Evolutionary conservation across 164 flowering plant species (phyloP).

Genomic region (Vitis labrusca): DNA sequence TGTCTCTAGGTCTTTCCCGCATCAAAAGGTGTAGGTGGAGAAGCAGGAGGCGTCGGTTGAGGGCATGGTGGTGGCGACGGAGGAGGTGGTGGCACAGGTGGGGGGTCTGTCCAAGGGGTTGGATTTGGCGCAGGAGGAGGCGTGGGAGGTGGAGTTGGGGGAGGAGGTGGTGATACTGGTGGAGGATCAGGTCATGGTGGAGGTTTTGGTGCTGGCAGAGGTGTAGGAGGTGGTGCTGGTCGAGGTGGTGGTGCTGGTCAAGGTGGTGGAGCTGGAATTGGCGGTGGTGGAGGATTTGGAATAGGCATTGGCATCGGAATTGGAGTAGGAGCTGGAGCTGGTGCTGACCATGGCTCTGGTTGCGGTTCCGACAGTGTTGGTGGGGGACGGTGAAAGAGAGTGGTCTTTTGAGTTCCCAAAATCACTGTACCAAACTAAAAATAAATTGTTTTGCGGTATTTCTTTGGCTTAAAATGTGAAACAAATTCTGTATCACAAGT

Average conservation of each 20-base stretch:
- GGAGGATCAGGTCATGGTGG: constrained; percentile 18
- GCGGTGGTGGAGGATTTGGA: constrained; percentile 20
- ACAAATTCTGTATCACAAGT: too few relatives aligned
- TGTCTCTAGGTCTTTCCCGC: too few relatives aligned
- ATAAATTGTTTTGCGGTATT: too few relatives aligned
- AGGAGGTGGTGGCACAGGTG: constrained; percentile 30
- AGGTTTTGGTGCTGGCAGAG: constrained; percentile 15
- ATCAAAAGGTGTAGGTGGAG: constrained; percentile 22
- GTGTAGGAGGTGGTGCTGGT: constrained; percentile 21
- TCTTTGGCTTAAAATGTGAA: too few relatives aligned
- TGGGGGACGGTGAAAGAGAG: constrained; percentile 2
- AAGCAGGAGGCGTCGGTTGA: constrained; percentile 29
- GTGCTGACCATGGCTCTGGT: constrained; percentile 20
- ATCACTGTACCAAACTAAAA: too few relatives aligned
- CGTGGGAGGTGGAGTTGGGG: constrained; percentile 6
- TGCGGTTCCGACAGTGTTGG: constrained; percentile 11
- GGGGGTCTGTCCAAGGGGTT: constrained; percentile 25
- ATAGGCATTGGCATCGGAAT: constrained; percentile 20
- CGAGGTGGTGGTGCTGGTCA: constrained; percentile 14
- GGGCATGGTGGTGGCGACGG: constrained; percentile 21
- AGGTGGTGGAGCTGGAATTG: constrained; percentile 13
- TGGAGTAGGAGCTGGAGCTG: constrained; percentile 19
- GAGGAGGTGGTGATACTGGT: constrained; percentile 7
- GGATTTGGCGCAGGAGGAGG: constrained; percentile 28
- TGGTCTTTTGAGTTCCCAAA: too few relatives aligned